These are phyloP conservation scores for Camellia granthamiana DNA, from an alignment of 148 eudicot genomes.

Conservation along the genomic window DNA sequence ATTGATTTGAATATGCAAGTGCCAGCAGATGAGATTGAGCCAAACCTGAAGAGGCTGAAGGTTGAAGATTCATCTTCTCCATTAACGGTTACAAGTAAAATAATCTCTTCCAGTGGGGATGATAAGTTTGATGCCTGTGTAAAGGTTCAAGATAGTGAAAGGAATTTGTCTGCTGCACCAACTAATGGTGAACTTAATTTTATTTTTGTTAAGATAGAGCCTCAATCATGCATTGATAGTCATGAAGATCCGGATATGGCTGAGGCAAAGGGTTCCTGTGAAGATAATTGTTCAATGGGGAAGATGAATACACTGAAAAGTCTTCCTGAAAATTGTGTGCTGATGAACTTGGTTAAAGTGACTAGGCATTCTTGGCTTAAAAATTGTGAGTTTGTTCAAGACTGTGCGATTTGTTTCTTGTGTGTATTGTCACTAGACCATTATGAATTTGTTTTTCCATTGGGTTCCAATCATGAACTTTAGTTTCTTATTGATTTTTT, in stretches of 20 bases:
- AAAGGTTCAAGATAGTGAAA: constrained; percentile 42
- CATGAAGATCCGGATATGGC: constrained; percentile 24
- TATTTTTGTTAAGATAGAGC: constrained; percentile 37
- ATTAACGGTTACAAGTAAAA: not conserved
- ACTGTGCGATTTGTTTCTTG: constrained; percentile 89
- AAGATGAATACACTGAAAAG: constrained; percentile 32
- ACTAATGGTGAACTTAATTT: constrained; percentile 38
- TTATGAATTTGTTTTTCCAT: constrained; percentile 28
- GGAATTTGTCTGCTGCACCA: constrained; percentile 11
- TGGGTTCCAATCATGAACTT: not conserved
- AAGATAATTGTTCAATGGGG: constrained; percentile 30
- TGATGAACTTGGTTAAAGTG: constrained; percentile 57
- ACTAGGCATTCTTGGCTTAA: constrained; percentile 75
- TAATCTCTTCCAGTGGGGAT: constrained; percentile 10
- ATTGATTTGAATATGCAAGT: constrained; percentile 58
- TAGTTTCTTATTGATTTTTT: not conserved
- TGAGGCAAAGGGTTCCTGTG: constrained; percentile 28
- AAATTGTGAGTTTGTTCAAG: constrained; percentile 86
- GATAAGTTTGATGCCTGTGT: constrained; percentile 20
- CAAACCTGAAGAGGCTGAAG: constrained; percentile 55
- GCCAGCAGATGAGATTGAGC: constrained; percentile 40
- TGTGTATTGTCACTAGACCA: constrained; percentile 93
- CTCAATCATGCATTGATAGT: constrained; percentile 35
- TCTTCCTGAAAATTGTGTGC: constrained; percentile 51
- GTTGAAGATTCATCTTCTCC: constrained; percentile 39